A percentile compares a stretch with the other conserved stretches of the same genome.
Evolutionary conservation across 306 rosid genomes (phyloP).

Genomic region (Sicyos baderoa): DNA sequence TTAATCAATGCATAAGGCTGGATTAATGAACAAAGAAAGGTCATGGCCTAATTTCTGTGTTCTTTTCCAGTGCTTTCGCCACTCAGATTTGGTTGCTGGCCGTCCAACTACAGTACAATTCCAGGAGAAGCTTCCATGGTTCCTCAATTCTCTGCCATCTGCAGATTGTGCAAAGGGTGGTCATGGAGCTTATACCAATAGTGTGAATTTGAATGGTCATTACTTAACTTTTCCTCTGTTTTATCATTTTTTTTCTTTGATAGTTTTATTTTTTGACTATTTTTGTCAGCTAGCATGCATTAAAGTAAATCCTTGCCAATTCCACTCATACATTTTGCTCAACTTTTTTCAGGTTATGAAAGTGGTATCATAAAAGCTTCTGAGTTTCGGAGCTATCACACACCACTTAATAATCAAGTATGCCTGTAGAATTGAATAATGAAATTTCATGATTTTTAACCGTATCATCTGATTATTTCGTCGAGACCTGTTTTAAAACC

Average conservation of each 20-base stretch:
- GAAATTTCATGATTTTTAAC: background rate
- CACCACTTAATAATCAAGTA: constrained; percentile 85
- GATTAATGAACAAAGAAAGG: background rate
- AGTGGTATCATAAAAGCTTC: constrained; percentile 75
- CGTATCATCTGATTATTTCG: background rate
- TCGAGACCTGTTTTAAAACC: constrained; percentile 14
- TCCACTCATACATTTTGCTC: constrained; percentile 9
- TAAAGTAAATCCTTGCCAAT: background rate
- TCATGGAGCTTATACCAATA: constrained; percentile 96
- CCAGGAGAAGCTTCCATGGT: constrained; percentile 97
- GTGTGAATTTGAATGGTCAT: constrained; percentile 81
- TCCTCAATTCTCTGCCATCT: constrained; percentile 88
- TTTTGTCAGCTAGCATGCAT: background rate
- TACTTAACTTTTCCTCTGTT: constrained; percentile 19
- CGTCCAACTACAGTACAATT: constrained; percentile 90
- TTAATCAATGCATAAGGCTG: background rate
- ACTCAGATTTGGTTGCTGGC: constrained; percentile 74
- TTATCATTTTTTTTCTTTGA: background rate
- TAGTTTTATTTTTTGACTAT: background rate
- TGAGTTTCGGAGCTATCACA: constrained; percentile 94
- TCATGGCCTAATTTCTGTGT: constrained; percentile 30
- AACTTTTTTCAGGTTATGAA: constrained; percentile 57
- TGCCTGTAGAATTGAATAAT: constrained; percentile 24
- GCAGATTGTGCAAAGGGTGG: constrained; percentile 99
- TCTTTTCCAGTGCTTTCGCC: constrained; percentile 80